Evolutionary conservation across 1,284 basidiomycete species (phyloP).

Genomic region (Marasmius sp.): DNA sequence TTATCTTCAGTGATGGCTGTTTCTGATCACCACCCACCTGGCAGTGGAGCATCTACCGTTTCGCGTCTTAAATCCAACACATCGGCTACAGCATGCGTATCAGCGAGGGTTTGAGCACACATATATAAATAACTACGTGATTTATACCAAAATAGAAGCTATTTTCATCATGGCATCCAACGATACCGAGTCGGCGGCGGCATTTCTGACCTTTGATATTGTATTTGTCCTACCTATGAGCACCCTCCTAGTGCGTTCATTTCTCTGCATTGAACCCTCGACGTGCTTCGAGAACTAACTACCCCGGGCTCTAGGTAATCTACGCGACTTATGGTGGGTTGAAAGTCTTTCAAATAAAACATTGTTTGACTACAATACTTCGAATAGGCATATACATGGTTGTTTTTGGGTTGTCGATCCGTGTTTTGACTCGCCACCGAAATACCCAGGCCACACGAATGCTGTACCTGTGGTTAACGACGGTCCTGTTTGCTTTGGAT

Average conservation of each 20-base stretch:
- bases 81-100: background rate
- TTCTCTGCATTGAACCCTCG: background rate
- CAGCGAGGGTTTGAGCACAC: background rate
- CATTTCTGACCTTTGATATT: background rate
- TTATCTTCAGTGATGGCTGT: too few relatives aligned
- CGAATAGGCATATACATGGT: background rate
- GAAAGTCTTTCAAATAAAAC: background rate
- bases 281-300: background rate
- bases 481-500: background rate
- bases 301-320: background rate
- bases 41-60: background rate
- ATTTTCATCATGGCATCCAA: background rate
- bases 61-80: background rate
- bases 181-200: background rate
- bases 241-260: background rate
- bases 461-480: background rate
- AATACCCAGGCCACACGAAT: background rate
- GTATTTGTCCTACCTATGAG: background rate
- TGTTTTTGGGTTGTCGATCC: background rate
- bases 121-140: background rate
- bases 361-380: background rate
- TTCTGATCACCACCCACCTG: too few relatives aligned
- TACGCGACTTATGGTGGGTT: background rate
- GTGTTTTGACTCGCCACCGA: background rate
- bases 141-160: background rate